A percentile compares a stretch with the other conserved stretches of the same genome.
These are phyloP conservation scores for Cyclotella baltica DNA, from an alignment of 108 stramenopile genomes.

Conservation along the genomic window DNA sequence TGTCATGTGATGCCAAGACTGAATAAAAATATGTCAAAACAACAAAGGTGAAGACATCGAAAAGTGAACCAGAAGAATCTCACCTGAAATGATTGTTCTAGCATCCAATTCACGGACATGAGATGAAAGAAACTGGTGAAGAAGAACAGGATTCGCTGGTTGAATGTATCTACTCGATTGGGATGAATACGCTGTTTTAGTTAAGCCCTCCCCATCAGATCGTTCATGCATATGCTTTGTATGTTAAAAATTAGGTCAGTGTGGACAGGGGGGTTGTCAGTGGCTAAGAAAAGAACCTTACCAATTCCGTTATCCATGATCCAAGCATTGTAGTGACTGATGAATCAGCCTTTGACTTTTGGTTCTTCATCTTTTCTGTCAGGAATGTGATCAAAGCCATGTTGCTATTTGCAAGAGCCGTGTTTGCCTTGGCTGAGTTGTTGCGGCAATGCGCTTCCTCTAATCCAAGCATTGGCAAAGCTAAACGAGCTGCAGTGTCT, in stretches of 20 bases:
- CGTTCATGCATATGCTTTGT: slow-evolving; percentile 67
- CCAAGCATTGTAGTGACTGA: slow-evolving; percentile 87
- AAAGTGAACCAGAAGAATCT: not conserved
- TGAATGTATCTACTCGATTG: slow-evolving; percentile 28
- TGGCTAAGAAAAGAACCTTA: not conserved
- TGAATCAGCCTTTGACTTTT: slow-evolving; percentile 71
- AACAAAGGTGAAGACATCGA: slow-evolving; percentile 58
- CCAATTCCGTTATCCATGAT: slow-evolving; percentile 84
- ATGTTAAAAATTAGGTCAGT: not conserved
- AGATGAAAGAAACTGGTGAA: slow-evolving; percentile 74
- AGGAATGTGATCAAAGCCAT: slow-evolving; percentile 80
- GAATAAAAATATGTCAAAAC: slow-evolving; percentile 75
- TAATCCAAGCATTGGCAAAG: slow-evolving; percentile 72
- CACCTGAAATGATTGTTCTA: slow-evolving; percentile 60
- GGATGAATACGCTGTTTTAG: slow-evolving; percentile 10
- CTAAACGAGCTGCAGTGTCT: slow-evolving; percentile 79
- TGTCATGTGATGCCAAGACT: slow-evolving; percentile 81
- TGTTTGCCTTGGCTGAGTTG: slow-evolving; percentile 66
- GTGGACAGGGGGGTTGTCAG: not conserved
- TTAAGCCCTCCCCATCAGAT: slow-evolving; percentile 31
- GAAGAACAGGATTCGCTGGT: slow-evolving; percentile 50
- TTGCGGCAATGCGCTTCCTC: slow-evolving; percentile 49
- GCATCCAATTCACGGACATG: slow-evolving; percentile 83
- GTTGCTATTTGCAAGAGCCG: slow-evolving; percentile 69
- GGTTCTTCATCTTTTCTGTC: slow-evolving; percentile 79